phyloP scores from a whole-genome alignment of 768 basidiomycete genomes.

The Paxillus ammoniavirescens region DNA sequence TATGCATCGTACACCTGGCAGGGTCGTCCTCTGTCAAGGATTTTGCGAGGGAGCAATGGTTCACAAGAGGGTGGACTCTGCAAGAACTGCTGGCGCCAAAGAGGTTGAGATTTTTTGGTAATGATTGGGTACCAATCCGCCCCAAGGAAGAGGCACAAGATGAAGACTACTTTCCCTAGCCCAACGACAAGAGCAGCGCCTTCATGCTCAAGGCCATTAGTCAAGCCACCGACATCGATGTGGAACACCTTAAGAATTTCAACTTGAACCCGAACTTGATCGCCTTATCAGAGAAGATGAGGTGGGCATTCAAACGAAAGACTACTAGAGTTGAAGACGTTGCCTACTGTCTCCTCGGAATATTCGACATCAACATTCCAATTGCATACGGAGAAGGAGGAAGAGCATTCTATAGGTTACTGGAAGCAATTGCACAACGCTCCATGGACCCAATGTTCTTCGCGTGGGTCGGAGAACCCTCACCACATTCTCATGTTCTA shows the following conservation, averaged over 20 bases:
- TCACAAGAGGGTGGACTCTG: too few relatives aligned
- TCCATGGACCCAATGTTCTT: not conserved
- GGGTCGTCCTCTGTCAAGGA: too few relatives aligned
- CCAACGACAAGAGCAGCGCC: not conserved
- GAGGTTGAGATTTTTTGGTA: slow-evolving; percentile 14
- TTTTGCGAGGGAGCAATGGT: too few relatives aligned
- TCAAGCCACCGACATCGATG: not conserved
- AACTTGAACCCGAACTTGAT: too few relatives aligned
- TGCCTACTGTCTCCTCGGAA: not conserved
- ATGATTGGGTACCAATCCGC: slow-evolving; percentile 21
- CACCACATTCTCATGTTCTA: not conserved
- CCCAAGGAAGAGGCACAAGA: not conserved
- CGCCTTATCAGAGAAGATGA: not conserved
- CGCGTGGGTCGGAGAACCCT: not conserved
- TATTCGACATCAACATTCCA: not conserved
- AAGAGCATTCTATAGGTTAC: not conserved
- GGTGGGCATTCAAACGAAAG: not conserved
- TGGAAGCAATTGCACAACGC: not conserved
- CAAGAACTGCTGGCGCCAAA: too few relatives aligned
- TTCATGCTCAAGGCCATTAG: not conserved
- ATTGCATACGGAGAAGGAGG: not conserved
- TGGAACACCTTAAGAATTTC: not conserved
- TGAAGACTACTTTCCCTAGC: not conserved
- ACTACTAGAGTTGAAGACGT: not conserved
- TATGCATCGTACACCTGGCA: slow-evolving; percentile 19